Percentiles rank a stretch among this genome's conserved stretches.
Conservation (phyloP, 805 yeast genomes). For the Metschnikowia koreensis region DNA sequence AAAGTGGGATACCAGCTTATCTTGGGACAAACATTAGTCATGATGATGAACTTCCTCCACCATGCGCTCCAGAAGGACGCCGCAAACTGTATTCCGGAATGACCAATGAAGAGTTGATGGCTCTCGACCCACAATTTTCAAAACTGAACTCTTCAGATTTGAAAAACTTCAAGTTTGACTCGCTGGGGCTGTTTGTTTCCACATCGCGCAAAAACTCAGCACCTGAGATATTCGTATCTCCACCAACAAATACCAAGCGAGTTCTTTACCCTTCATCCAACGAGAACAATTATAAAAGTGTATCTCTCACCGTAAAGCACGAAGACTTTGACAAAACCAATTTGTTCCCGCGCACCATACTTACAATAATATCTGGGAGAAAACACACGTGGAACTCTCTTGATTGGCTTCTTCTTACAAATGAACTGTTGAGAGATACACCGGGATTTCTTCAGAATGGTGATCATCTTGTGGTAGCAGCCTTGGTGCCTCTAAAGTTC, state of each 20-base stretch:
- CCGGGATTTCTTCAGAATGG: conserved; percentile 34
- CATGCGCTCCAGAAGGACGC: conserved; percentile 17
- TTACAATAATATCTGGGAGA: conserved; percentile 40
- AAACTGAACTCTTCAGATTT: conserved; percentile 39
- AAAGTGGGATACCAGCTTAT: not conserved
- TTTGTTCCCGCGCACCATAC: conserved; percentile 27
- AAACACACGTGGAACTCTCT: conserved; percentile 45
- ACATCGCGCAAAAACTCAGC: conserved; percentile 12
- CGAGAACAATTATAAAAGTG: conserved; percentile 43
- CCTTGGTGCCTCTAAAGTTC: conserved; percentile 30
- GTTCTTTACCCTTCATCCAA: conserved; percentile 30
- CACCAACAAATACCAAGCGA: conserved; percentile 11
- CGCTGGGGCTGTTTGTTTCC: conserved; percentile 20
- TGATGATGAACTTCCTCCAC: conserved; percentile 5
- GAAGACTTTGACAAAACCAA: conserved; percentile 28
- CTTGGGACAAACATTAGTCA: not conserved
- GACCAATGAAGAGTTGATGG: conserved; percentile 54
- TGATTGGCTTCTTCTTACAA: conserved; percentile 35
- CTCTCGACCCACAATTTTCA: conserved; percentile 52
- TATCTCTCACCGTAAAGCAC: conserved; percentile 46
- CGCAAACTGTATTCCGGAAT: conserved; percentile 49
- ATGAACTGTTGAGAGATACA: conserved; percentile 2
- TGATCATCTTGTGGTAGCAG: conserved; percentile 38
- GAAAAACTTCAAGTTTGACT: conserved; percentile 45
- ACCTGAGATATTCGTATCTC: not conserved